Evolutionary conservation across 108 stramenopile species (phyloP), one percentile per base, ranked within the genome.

Genomic region (Skeletonema marinoi): DNA sequence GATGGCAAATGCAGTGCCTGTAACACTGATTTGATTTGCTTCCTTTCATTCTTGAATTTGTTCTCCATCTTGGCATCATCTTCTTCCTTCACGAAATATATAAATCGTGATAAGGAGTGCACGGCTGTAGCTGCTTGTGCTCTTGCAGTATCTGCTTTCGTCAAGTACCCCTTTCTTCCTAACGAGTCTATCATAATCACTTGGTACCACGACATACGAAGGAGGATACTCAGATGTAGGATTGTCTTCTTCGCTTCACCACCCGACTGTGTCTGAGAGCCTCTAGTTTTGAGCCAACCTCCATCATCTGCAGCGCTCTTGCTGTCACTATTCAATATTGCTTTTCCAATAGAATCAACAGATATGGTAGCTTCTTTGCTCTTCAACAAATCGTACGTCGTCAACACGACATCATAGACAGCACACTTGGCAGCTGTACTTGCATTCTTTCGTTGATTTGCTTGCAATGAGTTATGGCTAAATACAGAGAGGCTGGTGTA

Each of bases 301-400:
- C 36, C 75, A 25, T 70, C 83, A 51, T 77, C 74, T 35, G 80
- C 74, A 32, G 61, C 16, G 17, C 48, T 41, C 7, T 46, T 31
- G 38, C 35, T 82, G 13, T 61, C 19, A 41, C 39, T 66, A 59
- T 63, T 66, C 46, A 82, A 6, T 9, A 88, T 82, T 13, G 86
- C 91, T 44, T 64, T 42, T 42, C 89, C 91, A 14, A 51, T 1
- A 3, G 61, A 64, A 77, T 89, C 77, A 16, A 92, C 38, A 35
- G 86, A 80, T 12, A 88, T 68, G 17, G 86, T 78, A 60, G 84
- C 68, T 33, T 92, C 91, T 39, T 89, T 83, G 21, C 80, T 61
- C 74, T 88, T 89, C 42, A 92, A 59, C 9, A 82, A 82, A 58
- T 92, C 91, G 63, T 84, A 91, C 4, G 88, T 91, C 35, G 87